Evolutionary conservation across 106 monocot species (phyloP).

Genomic region (Allium sativum): DNA sequence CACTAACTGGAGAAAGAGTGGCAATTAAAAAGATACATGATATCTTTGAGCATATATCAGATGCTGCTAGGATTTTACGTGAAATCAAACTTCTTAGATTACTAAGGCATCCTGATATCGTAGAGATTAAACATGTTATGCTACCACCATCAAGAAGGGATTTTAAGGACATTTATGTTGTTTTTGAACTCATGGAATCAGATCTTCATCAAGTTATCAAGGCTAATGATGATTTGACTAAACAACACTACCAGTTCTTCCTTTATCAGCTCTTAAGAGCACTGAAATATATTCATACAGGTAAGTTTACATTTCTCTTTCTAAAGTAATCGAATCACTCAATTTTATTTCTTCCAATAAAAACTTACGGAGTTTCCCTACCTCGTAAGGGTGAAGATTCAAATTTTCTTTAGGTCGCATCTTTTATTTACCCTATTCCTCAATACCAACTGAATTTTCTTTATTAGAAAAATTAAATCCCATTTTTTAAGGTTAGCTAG

Average conservation of each 20-base stretch:
- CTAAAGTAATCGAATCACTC: too few species aligned
- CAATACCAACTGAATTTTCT: too few species aligned
- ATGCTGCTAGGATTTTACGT: constrained; percentile 46
- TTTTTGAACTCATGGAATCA: constrained; percentile 51
- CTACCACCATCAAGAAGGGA: constrained; percentile 49
- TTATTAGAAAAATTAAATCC: too few species aligned
- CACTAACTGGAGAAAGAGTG: constrained; percentile 42
- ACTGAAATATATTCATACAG: constrained; percentile 46
- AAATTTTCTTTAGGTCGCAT: too few species aligned
- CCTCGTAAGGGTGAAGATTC: too few species aligned
- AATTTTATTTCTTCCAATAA: too few species aligned
- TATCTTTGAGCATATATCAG: constrained; percentile 51
- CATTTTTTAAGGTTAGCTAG: too few species aligned
- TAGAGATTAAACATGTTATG: constrained; percentile 54
- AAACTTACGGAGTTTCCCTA: too few species aligned
- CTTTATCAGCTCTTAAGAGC: constrained; percentile 49
- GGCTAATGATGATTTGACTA: constrained; percentile 52
- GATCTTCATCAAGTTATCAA: constrained; percentile 56
- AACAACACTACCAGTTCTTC: constrained; percentile 50
- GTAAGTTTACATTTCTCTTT: constrained; percentile 3
- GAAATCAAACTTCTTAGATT: constrained; percentile 50
- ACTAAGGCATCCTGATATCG: constrained; percentile 49
- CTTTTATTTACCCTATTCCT: too few species aligned
- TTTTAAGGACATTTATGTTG: constrained; percentile 35
- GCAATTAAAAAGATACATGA: constrained; percentile 56